Percentiles rank a stretch among this genome's conserved stretches.
Conservation (phyloP, 345 rosid genomes). For the Linum usitatissimum region DNA sequence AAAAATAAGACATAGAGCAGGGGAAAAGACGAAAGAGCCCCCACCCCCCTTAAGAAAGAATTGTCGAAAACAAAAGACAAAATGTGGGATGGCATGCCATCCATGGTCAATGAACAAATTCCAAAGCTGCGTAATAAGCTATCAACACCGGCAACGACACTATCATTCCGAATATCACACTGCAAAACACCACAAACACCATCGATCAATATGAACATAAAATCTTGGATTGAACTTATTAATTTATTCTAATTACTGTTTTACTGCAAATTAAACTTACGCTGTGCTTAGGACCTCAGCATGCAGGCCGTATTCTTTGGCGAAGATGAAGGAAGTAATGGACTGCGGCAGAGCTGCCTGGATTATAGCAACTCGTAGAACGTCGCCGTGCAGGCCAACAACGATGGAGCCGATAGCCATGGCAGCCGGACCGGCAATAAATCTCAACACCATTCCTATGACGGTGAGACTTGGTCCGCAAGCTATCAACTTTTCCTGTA, state of each 20-base stretch:
- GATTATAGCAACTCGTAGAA: constrained; percentile 57
- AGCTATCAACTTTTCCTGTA: constrained; percentile 57
- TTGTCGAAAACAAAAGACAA: no score
- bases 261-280: constrained; percentile 28
- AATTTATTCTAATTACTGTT: no score
- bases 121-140: constrained; percentile 42
- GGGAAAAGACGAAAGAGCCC: no score
- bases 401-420: constrained; percentile 62
- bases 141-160: constrained; percentile 53
- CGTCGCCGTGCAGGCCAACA: constrained; percentile 56
- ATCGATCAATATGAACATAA: no score
- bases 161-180: constrained; percentile 70
- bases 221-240: no score
- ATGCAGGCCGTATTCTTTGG: constrained; percentile 67
- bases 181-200: constrained; percentile 15
- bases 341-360: constrained; percentile 84
- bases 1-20: no score
- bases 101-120: constrained; percentile 4
- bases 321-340: constrained; percentile 61
- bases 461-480: constrained; percentile 50
- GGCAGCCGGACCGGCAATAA: constrained; percentile 66
- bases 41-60: no score
- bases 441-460: constrained; percentile 51
- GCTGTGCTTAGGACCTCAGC: constrained; percentile 78
- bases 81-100: background rate